Conservation (phyloP, 176 grass and related monocot genomes). For the Musa itinerans region DNA sequence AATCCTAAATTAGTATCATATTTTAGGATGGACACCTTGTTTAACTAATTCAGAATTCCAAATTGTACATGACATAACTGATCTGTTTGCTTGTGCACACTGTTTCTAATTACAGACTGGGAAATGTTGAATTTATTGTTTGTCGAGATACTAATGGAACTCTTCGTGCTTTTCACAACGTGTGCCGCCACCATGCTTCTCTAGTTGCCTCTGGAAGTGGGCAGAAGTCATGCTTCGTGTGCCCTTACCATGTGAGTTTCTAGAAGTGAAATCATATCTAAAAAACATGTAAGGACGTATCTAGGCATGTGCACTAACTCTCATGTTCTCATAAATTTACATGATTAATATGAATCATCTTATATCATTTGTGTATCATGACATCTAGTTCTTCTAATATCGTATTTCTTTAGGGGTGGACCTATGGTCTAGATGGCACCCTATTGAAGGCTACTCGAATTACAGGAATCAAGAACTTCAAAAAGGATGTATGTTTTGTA, state of each 20-base stretch:
- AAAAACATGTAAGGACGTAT: background rate
- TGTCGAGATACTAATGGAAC: slow-evolving; percentile 56
- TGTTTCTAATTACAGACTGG: slow-evolving; percentile 57
- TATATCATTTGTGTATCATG: slow-evolving; percentile 8
- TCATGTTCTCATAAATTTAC: background rate
- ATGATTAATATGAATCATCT: background rate
- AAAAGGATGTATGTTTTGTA: slow-evolving; percentile 50
- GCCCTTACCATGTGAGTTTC: slow-evolving; percentile 86
- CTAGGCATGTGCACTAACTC: background rate
- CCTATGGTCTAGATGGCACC: slow-evolving; percentile 81
- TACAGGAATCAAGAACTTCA: slow-evolving; percentile 81
- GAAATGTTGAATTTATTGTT: slow-evolving; percentile 73
- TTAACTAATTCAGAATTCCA: background rate
- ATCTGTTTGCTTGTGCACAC: background rate
- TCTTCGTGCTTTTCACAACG: slow-evolving; percentile 84
- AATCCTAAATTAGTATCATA: background rate
- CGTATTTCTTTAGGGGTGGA: slow-evolving; percentile 64
- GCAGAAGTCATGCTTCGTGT: slow-evolving; percentile 87
- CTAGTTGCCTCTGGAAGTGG: slow-evolving; percentile 69
- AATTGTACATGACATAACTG: background rate
- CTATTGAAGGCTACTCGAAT: slow-evolving; percentile 89
- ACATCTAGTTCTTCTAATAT: slow-evolving; percentile 14
- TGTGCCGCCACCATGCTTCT: slow-evolving; percentile 80
- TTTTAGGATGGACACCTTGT: background rate
- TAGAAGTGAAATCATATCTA: slow-evolving; percentile 9